Percentiles rank a stretch among this genome's conserved stretches.
These are phyloP conservation scores for Quercus phellos DNA, from an alignment of 331 rosid species.

Conservation along the genomic window DNA sequence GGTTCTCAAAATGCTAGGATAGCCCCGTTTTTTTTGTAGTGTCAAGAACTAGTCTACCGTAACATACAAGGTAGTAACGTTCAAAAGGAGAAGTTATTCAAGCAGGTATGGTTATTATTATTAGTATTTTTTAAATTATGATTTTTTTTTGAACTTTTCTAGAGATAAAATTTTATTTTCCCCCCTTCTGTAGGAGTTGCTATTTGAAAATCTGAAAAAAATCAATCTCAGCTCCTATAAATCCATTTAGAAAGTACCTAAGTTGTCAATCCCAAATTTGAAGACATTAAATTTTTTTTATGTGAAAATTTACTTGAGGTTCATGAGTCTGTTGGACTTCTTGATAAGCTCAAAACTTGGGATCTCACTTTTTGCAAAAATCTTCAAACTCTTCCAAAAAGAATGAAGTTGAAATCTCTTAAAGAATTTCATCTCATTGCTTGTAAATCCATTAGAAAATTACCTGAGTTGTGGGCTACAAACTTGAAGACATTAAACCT, in stretches of 20 bases:
- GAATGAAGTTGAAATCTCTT: no score
- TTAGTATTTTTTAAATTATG: not conserved
- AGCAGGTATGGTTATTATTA: not conserved
- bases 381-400: no score
- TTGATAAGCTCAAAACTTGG: no score
- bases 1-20: no score
- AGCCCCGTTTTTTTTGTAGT: no score
- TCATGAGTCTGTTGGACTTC: no score
- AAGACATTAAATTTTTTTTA: not conserved
- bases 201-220: not conserved
- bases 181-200: no score
- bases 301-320: not conserved
- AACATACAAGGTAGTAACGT: no score
- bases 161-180: not conserved
- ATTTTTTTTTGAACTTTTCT: not conserved
- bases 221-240: not conserved
- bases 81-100: no score
- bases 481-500: not conserved
- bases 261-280: not conserved
- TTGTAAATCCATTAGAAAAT: not conserved
- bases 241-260: not conserved
- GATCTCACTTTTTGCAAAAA: no score
- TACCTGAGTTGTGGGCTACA: not conserved
- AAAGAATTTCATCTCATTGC: no score
- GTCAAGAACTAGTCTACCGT: no score